Evolutionary conservation across 176 grass and related monocot genomes (phyloP).

Genomic region (Musa schizocarpa): DNA sequence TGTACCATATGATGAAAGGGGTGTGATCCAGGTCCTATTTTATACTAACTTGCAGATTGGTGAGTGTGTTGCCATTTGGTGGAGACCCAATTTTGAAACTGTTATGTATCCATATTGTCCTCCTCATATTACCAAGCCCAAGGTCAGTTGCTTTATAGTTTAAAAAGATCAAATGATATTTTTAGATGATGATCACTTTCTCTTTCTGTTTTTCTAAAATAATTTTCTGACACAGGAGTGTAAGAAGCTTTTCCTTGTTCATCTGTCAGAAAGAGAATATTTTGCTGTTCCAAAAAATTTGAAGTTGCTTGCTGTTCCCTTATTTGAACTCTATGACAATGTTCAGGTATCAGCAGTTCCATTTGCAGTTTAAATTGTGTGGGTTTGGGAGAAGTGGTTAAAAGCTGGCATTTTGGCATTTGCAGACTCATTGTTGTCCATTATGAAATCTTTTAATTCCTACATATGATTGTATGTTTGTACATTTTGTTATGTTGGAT

Average conservation of each 20-base stretch:
- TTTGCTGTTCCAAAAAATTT: constrained; percentile 99
- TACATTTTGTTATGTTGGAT: too few species aligned
- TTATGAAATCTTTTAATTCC: too few species aligned
- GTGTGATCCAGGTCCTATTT: background rate
- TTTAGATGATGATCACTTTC: background rate
- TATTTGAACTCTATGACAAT: constrained; percentile 98
- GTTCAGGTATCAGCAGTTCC: constrained; percentile 50
- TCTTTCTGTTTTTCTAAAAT: background rate
- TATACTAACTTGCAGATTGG: constrained; percentile 55
- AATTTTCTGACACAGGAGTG: constrained; percentile 47
- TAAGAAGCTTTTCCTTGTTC: constrained; percentile 98
- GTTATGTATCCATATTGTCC: constrained; percentile 99
- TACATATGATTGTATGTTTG: too few species aligned
- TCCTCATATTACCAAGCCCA: constrained; percentile 97
- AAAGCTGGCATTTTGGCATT: too few species aligned
- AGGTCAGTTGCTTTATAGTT: constrained; percentile 43
- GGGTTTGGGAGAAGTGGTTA: too few species aligned
- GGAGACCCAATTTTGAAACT: constrained; percentile 98
- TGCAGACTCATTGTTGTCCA: too few species aligned
- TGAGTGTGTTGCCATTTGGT: constrained; percentile 99
- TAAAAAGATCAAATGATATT: background rate
- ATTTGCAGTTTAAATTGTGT: too few species aligned
- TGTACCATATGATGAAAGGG: background rate
- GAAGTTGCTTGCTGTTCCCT: constrained; percentile 96
- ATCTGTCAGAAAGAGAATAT: constrained; percentile 93